phyloP scores from a whole-genome alignment of 2,329 filamentous ascomycete species.

The Botrytis aclada region DNA sequence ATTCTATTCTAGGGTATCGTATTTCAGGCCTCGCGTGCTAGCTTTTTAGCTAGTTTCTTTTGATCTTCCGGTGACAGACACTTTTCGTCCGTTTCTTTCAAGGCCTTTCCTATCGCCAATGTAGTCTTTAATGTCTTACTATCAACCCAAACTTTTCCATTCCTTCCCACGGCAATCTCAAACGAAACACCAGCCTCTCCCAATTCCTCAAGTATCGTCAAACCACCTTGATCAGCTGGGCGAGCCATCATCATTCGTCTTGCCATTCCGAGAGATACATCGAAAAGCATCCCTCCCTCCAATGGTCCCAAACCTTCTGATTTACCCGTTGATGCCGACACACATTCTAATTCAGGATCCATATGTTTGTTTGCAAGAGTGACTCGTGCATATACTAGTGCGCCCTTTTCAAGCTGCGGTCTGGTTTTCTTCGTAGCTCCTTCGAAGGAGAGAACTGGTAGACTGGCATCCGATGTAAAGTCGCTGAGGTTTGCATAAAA shows the following conservation, averaged over 20 bases:
- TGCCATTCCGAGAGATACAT: conserved; percentile 77
- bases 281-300: conserved; percentile 80
- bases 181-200: conserved; percentile 76
- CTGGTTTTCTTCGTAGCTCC: conserved; percentile 88
- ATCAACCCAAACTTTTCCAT: conserved; percentile 90
- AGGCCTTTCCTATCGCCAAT: conserved; percentile 72
- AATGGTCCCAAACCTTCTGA: conserved; percentile 83
- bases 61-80: conserved; percentile 63
- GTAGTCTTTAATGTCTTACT: conserved; percentile 71
- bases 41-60: conserved; percentile 64
- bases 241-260: conserved; percentile 69
- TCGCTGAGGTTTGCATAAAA: conserved; percentile 77
- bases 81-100: conserved; percentile 73
- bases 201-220: conserved; percentile 76
- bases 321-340: conserved; percentile 82
- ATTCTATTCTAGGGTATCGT: conserved; percentile 15
- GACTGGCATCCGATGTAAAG: conserved; percentile 60
- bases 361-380: conserved; percentile 74
- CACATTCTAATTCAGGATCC: conserved; percentile 87
- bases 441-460: conserved; percentile 91
- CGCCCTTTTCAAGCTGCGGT: conserved; percentile 69
- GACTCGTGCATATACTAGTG: conserved; percentile 86
- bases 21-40: conserved; percentile 39
- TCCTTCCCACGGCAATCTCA: conserved; percentile 89
- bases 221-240: conserved; percentile 57